Evolutionary conservation across 768 basidiomycete species (phyloP), one percentile per base, ranked within the genome.

Genomic region (Sarcomyxa edulis): DNA sequence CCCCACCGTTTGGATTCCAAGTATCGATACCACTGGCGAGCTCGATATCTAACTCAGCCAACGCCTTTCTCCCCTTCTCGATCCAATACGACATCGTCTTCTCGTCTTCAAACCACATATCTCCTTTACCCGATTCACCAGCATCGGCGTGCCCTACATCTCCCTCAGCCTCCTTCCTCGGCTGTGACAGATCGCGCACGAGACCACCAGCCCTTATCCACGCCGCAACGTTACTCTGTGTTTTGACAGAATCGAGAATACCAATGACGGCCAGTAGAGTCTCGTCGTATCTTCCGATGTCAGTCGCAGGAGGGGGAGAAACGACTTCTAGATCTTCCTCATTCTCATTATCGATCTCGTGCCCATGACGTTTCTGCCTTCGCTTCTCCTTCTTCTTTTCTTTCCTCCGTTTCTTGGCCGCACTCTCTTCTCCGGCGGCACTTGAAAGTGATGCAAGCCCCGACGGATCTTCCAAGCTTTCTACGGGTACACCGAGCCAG

Each of bases 181-280:
- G n/a, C 23, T 26, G 24, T 3, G 18, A 34, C 12, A 18, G 16
- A 18, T 11, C 32, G n/a, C 38, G 33, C 37, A 39, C 39, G 15
- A 83, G 56, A 0, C 80, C 80, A 2, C 81, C 81, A 20, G 52
- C 48, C 12, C 70, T 66, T 39, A 85, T 66, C 85, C 85, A 87
- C 14, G 68, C 74, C 0, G 82, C 76, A 16, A 87, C 72, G 46
- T 81, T 86, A 39, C 59, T 65, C 57, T 86, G 74, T 33, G 48
- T 37, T 54, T 77, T 81, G 10, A 80, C 45, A 10, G 59, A 64
- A 32, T 84, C 80, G 16, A 88, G 58, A 10, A 87, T 62, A 6
- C 85, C 85, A 10, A 86, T 60, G 8, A 85, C 70, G 0, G 80
- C 82, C 1, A 88, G 67, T 9, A 84, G 63, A 0, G 71, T 80